These are phyloP conservation scores for Pyrenula massariospora DNA, from an alignment of 495 filamentous ascomycete species.

Conservation along the genomic window DNA sequence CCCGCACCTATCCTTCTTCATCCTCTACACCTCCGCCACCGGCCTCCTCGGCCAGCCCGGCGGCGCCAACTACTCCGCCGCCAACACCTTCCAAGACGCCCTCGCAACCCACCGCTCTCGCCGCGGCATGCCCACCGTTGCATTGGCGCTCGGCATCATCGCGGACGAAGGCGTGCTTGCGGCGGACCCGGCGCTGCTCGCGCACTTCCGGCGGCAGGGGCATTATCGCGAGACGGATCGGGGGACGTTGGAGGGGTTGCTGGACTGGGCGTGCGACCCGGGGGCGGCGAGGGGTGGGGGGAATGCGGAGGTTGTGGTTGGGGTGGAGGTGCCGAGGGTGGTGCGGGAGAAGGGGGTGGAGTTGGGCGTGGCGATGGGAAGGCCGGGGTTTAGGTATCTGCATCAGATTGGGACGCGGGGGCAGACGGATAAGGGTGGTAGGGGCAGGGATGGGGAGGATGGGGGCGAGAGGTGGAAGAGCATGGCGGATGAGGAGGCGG, in stretches of 20 bases:
- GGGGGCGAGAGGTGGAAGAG: background rate
- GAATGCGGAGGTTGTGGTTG: background rate
- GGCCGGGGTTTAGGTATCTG: background rate
- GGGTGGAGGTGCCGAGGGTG: background rate
- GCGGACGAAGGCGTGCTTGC: conserved; percentile 44
- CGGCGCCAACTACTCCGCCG: conserved; percentile 40
- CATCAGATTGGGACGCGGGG: background rate
- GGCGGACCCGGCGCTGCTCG: conserved; percentile 7
- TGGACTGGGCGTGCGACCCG: background rate
- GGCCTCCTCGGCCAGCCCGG: conserved; percentile 31
- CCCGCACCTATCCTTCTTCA: too few species aligned
- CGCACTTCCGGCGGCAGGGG: background rate
- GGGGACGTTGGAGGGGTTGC: background rate
- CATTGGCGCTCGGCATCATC: conserved; percentile 33
- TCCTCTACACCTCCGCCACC: too few species aligned
- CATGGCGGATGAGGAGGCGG: conserved; percentile 5
- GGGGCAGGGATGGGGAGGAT: background rate
- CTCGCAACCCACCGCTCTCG: conserved; percentile 20
- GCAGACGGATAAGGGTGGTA: background rate
- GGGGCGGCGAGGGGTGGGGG: background rate
- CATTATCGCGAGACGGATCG: background rate
- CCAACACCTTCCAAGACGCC: too few species aligned
- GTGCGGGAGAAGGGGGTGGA: background rate
- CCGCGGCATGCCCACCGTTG: conserved; percentile 13
- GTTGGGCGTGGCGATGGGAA: background rate